These are phyloP conservation scores for Linderina pennispora DNA, from an alignment of 192 early-diverging fungal species.

Conservation along the genomic window DNA sequence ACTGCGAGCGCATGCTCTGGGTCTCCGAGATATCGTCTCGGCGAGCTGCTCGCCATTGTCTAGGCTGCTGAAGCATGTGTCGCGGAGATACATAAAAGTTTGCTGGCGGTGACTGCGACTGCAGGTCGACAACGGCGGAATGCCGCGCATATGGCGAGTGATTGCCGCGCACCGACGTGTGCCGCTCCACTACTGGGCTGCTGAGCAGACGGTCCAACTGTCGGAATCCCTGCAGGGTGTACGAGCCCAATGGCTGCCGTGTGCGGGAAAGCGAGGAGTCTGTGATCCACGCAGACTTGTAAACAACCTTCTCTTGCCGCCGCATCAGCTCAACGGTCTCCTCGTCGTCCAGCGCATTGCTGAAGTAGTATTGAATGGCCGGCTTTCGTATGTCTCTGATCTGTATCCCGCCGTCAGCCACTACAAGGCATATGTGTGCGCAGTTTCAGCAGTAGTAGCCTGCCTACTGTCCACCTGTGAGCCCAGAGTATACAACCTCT, in stretches of 20 bases:
- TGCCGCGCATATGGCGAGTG: no score
- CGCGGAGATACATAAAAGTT: conserved; percentile 1
- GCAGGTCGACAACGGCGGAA: no score
- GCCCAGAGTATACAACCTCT: no score
- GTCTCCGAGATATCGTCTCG: conserved; percentile 14
- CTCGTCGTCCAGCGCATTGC: conserved; percentile 22
- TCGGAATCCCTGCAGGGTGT: conserved; percentile 13
- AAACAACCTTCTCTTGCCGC: conserved; percentile 26
- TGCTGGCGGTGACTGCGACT: neutral
- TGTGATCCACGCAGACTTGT: conserved; percentile 33
- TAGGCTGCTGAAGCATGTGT: neutral
- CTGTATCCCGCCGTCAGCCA: conserved; percentile 31
- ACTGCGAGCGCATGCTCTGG: conserved; percentile 29
- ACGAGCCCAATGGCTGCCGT: conserved; percentile 26
- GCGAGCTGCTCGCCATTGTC: neutral
- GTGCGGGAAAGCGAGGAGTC: conserved; percentile 37
- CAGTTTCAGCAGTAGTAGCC: no score
- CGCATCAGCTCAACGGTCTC: conserved; percentile 14
- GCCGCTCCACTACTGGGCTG: conserved; percentile 1
- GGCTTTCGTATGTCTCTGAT: conserved; percentile 23
- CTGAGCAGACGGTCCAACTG: neutral
- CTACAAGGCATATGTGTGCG: no score
- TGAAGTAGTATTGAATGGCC: conserved; percentile 35
- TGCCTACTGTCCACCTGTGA: no score
- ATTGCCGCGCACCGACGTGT: neutral